Evolutionary conservation across 2,329 filamentous ascomycete genomes (phyloP), one percentile per base, ranked within the genome.

Genomic region (Phoma sp.): DNA sequence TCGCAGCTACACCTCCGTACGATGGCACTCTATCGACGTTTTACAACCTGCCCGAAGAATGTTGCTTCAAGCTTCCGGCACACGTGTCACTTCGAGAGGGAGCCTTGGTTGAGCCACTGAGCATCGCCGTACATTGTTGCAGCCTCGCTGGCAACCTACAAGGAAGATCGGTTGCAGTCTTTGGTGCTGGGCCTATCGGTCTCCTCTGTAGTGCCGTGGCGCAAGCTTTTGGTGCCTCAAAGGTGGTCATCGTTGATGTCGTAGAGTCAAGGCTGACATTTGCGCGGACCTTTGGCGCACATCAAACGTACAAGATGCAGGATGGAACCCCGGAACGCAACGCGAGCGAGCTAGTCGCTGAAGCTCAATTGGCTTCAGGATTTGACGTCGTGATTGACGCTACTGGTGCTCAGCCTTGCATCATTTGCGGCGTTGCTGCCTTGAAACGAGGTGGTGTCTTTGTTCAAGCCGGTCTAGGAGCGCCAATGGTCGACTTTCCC

Each of bases 91-190:
- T 68, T 33, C 59, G 68, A 48, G 60, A 70, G 37, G 67, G 59
- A 10, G 66, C 66, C 3, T 42, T 70, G 50, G 58, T 70, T 4
- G 67, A 70, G 34, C 67, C 67, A 6, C 52, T 70, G 9, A 59
- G 59, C 0, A 64, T 69, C 11, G 67, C 66, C 10, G 66, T 70
- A 11, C 65, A 68, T 39, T 49, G 62, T 5, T 62, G 58, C 45
- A 64, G 58, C 14, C 45, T 83, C 52, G 86, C 89, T 7, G 62
- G 65, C 17, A 54, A 65, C 23, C 12, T 56, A 21, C 53, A 50
- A 36, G 59, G 59, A 28, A 56, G 42, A 18, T 38, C 54, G 0
- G 28, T 59, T 1, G 42, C 47, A 26, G 45, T 64, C 0, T 61
- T 56, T 18, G 59, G 61, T 12, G 59, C 61, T 17, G 61, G 61